These are phyloP conservation scores for Tetramitus jugosus DNA, from an alignment of 208 protist genomes.

Conservation along the genomic window DNA sequence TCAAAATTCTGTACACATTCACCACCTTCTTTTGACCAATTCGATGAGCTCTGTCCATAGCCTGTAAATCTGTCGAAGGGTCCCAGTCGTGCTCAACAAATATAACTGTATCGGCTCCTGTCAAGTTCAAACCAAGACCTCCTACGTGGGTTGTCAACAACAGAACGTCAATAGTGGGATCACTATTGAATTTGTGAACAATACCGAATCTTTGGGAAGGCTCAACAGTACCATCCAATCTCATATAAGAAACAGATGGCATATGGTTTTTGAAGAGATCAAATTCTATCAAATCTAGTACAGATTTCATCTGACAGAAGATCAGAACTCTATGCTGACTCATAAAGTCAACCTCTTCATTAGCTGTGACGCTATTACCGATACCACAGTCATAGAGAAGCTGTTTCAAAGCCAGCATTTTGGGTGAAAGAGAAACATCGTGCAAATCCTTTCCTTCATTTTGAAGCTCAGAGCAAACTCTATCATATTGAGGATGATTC, in stretches of 20 bases:
- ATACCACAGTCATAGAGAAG: slow-evolving; percentile 63
- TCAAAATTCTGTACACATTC: slow-evolving; percentile 88
- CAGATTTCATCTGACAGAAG: slow-evolving; percentile 42
- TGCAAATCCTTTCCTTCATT: slow-evolving; percentile 21
- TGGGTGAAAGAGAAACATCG: slow-evolving; percentile 45
- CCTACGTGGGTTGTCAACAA: slow-evolving; percentile 73
- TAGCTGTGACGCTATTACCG: slow-evolving; percentile 32
- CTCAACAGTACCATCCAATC: slow-evolving; percentile 54
- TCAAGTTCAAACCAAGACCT: slow-evolving; percentile 69
- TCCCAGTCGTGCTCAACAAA: slow-evolving; percentile 83
- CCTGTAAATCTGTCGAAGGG: slow-evolving; percentile 62
- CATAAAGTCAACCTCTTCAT: background rate
- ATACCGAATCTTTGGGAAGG: slow-evolving; percentile 37
- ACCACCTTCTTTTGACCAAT: slow-evolving; percentile 47
- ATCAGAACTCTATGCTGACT: slow-evolving; percentile 45
- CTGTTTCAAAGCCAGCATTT: slow-evolving; percentile 55
- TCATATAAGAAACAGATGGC: slow-evolving; percentile 43
- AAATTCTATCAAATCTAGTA: slow-evolving; percentile 44
- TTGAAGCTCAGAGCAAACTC: slow-evolving; percentile 34
- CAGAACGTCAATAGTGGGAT: slow-evolving; percentile 67
- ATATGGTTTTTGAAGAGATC: slow-evolving; percentile 40
- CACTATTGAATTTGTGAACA: slow-evolving; percentile 63
- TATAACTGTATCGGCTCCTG: slow-evolving; percentile 70
- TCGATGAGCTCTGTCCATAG: slow-evolving; percentile 21
- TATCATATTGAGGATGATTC: slow-evolving; percentile 46